phyloP scores from a whole-genome alignment of 2,329 filamentous ascomycete species.

The Colletotrichum sp. region DNA sequence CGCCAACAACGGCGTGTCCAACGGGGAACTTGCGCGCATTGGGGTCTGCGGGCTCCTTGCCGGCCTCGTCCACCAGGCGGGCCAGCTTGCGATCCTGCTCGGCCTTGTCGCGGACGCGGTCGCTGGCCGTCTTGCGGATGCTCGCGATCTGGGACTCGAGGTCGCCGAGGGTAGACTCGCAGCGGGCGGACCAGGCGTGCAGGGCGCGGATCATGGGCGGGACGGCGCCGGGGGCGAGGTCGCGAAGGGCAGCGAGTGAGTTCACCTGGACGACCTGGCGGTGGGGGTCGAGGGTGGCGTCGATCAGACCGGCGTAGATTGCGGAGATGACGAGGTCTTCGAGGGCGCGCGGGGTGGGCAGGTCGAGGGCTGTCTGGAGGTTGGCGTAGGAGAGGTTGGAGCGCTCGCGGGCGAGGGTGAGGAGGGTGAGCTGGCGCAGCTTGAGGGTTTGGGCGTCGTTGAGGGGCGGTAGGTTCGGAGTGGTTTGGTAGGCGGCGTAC shows the following conservation, averaged over 20 bases:
- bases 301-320: constrained; percentile 84
- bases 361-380: constrained; percentile 70
- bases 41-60: constrained; percentile 32
- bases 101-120: constrained; percentile 54
- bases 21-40: constrained; percentile 22
- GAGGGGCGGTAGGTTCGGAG: constrained; percentile 68
- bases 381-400: constrained; percentile 74
- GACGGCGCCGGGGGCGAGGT: constrained; percentile 77
- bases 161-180: constrained; percentile 72
- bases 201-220: constrained; percentile 72
- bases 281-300: constrained; percentile 82
- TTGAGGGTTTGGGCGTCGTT: constrained; percentile 78
- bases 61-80: constrained; percentile 49
- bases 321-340: constrained; percentile 87
- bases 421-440: constrained; percentile 87
- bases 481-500: constrained; percentile 72
- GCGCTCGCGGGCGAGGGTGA: constrained; percentile 76
- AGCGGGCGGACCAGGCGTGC: constrained; percentile 78
- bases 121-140: constrained; percentile 65
- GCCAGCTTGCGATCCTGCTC: constrained; percentile 54
- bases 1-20: background rate
- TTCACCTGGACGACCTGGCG: constrained; percentile 77
- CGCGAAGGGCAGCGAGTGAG: constrained; percentile 83
- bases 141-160: constrained; percentile 77
- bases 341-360: constrained; percentile 71